Evolutionary conservation across 148 eudicot genomes (phyloP).

Genomic region (Chenopodium quinoa): DNA sequence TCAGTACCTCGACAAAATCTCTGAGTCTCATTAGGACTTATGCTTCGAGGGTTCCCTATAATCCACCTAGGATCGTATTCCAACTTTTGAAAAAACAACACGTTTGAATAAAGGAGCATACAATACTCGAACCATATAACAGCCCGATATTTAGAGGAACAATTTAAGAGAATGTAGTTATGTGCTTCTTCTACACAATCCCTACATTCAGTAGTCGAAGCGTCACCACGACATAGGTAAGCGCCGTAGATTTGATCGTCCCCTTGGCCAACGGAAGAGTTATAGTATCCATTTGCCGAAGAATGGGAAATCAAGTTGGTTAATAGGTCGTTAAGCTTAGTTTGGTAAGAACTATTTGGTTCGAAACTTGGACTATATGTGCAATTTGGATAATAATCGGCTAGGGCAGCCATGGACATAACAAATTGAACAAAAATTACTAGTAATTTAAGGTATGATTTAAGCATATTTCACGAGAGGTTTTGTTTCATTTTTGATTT

Average conservation of each 20-base stretch:
- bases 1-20: no score
- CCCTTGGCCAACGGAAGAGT: neutral
- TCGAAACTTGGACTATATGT: neutral
- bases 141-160: neutral
- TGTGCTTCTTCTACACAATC: neutral
- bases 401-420: neutral
- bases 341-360: slow-evolving; percentile 3
- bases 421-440: no score
- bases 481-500: no score
- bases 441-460: no score
- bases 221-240: slow-evolving; percentile 10
- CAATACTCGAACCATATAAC: neutral
- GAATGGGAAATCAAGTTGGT: neutral
- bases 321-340: neutral
- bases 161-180: neutral
- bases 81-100: neutral
- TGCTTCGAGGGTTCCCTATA: neutral
- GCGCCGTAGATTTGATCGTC: neutral
- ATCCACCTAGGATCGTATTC: neutral
- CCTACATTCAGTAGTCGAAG: neutral
- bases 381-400: neutral
- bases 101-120: neutral
- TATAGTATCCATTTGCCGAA: neutral
- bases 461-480: no score
- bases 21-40: no score